Conservation (phyloP, 768 basidiomycete species). For the Russula emetica region DNA sequence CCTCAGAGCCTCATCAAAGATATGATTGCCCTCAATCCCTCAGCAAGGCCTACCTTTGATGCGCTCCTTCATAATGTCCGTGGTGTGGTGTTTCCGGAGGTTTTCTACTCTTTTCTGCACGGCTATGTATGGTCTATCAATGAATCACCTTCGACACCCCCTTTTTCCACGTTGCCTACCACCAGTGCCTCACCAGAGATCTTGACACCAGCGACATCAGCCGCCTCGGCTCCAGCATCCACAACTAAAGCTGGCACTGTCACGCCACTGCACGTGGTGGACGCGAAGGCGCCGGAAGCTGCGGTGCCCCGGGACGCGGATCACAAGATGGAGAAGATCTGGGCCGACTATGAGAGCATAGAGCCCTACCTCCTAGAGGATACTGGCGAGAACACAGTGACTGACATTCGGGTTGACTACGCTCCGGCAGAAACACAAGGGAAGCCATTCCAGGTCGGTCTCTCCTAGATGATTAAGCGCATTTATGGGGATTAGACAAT, state of each 20-base stretch:
- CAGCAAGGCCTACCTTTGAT: slow-evolving; percentile 76
- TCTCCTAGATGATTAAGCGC: not conserved
- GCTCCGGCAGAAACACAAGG: slow-evolving; percentile 41
- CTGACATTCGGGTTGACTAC: slow-evolving; percentile 57
- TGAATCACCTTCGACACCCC: slow-evolving; percentile 51
- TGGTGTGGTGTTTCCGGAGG: slow-evolving; percentile 81
- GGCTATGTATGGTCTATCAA: slow-evolving; percentile 81
- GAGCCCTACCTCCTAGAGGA: slow-evolving; percentile 64
- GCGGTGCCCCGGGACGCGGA: slow-evolving; percentile 79
- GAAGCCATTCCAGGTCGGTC: slow-evolving; percentile 56
- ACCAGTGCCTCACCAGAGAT: slow-evolving; percentile 6
- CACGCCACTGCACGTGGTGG: slow-evolving; percentile 18
- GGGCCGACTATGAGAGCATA: slow-evolving; percentile 82
- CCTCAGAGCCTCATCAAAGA: slow-evolving; percentile 75
- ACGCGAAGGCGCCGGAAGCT: slow-evolving; percentile 30
- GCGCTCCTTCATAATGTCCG: slow-evolving; percentile 68
- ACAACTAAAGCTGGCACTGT: slow-evolving; percentile 16
- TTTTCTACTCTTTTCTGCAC: slow-evolving; percentile 92
- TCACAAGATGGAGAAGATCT: slow-evolving; percentile 73
- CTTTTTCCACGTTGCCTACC: slow-evolving; percentile 34
- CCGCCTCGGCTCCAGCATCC: slow-evolving; percentile 20
- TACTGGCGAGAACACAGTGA: slow-evolving; percentile 42
- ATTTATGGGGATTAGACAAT: not conserved
- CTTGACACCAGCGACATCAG: slow-evolving; percentile 14
- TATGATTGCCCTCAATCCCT: slow-evolving; percentile 84